A percentile compares a stretch with the other conserved stretches of the same genome.
Evolutionary conservation across 305 asterid species (phyloP).

Genomic region (Solanum chacoense): DNA sequence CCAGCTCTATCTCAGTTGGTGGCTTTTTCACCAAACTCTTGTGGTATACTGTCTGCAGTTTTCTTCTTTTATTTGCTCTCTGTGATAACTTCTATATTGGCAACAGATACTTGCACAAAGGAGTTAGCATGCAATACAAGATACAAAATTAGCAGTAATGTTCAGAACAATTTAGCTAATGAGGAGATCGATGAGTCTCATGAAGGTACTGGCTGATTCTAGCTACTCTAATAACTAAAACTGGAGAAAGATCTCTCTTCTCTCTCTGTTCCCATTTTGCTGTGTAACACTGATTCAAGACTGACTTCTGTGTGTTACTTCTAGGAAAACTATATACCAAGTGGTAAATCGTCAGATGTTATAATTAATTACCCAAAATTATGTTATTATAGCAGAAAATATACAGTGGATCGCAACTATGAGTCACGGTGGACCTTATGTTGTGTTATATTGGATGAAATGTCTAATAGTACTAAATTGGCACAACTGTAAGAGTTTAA

Average conservation of each 20-base stretch:
- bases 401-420: not conserved
- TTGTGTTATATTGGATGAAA: not conserved
- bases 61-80: not conserved
- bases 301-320: not conserved
- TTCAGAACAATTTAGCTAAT: not conserved
- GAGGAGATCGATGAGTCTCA: not conserved
- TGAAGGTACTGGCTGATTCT: not conserved
- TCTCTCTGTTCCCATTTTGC: not conserved
- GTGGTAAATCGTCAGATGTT: not conserved
- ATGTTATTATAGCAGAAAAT: not conserved
- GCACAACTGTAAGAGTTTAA: not conserved
- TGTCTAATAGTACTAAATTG: not conserved
- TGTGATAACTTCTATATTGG: not conserved
- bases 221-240: not conserved
- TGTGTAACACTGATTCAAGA: not conserved
- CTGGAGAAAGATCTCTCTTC: not conserved
- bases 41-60: constrained; percentile 11
- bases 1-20: constrained; percentile 4
- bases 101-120: constrained; percentile 13
- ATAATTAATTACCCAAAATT: not conserved
- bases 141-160: not conserved
- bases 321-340: not conserved
- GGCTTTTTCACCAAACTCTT: constrained; percentile 14
- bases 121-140: not conserved
- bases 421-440: not conserved